Conservation (phyloP, 495 filamentous ascomycete species). For the Penicillium taxi region DNA sequence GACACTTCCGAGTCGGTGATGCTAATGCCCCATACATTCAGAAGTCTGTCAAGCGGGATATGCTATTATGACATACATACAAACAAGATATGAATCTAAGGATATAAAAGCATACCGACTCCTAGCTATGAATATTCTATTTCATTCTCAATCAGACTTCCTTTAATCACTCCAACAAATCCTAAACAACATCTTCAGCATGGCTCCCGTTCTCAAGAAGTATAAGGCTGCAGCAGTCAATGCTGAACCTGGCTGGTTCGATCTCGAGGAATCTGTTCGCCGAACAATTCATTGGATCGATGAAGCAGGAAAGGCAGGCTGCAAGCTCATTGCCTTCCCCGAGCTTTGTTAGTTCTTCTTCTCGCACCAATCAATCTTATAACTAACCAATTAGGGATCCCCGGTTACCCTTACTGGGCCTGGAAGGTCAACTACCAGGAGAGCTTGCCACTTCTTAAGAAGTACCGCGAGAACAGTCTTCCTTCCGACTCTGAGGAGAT, state of each 20-base stretch:
- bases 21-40: too few relatives aligned
- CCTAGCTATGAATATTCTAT: too few relatives aligned
- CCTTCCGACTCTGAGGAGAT: constrained; percentile 35
- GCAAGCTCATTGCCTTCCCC: constrained; percentile 39
- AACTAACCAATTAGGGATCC: constrained; percentile 32
- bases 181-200: constrained; percentile 9
- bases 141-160: too few relatives aligned
- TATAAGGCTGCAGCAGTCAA: constrained; percentile 41
- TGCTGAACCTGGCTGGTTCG: constrained; percentile 38
- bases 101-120: too few relatives aligned
- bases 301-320: constrained; percentile 33
- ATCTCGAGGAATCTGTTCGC: constrained; percentile 31
- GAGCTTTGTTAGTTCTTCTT: constrained; percentile 31
- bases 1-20: too few relatives aligned
- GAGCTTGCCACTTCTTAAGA: constrained; percentile 34
- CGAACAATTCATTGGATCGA: constrained; percentile 39
- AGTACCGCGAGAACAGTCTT: constrained; percentile 39
- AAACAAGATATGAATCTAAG: too few relatives aligned
- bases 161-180: too few relatives aligned
- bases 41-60: too few relatives aligned
- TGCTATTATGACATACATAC: too few relatives aligned
- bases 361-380: too few relatives aligned
- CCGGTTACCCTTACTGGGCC: constrained; percentile 38
- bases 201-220: constrained; percentile 32
- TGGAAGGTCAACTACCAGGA: constrained; percentile 42